Base-by-base conservation (phyloP, 2,329 filamentous ascomycete genomes). In the Sphaerulina vaccinii region DNA sequence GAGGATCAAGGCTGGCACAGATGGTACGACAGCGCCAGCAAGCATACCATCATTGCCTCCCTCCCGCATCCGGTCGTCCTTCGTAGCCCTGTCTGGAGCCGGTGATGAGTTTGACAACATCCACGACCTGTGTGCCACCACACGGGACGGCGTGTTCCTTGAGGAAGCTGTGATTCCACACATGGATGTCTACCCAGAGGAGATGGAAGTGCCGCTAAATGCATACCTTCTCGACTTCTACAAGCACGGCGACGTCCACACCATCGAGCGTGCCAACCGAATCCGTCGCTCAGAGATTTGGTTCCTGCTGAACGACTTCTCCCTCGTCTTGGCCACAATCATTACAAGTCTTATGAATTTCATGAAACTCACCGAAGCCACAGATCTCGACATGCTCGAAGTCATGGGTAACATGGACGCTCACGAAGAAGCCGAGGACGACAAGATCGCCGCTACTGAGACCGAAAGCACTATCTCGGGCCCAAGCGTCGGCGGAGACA, bases 191-290 rank as follows among this genome's bases (percentile, higher is more conserved):
- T 79, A 79, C 59, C 80, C 81, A 0, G 72, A 82, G 21, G 80
- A 85, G 47, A 66, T 70, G 4, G 65, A 71, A 2, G 73, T 76
- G 10, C 79, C 79, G 0, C 74, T 83, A 54, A 88, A 88, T 58
- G 82, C 83, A 0, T 87, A 87, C 62, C 70, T 91, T 0, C 82
- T 85, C 54, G 86, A 91, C 67, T 92, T 90, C 69, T 90, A 82
- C 75, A 87, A 83, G 68, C 84, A 91, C 60, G 87, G 86, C 3
- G 81, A 85, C 62, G 66, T 84, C 18, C 65, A 74, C 1, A 78
- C 82, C 0, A 71, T 91, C 2, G 79, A 80, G 10, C 71, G 68
- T 0, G 85, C 83, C 23, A 91, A 92, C 64, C 75, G 78, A 2
- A 83, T 92, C 63, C 81, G 80, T 38, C 71, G 73, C 1, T 79